A percentile compares a stretch with the other conserved stretches of the same genome.
phyloP scores from a whole-genome alignment of 2,329 filamentous ascomycete species.

The Fusarium graminum region DNA sequence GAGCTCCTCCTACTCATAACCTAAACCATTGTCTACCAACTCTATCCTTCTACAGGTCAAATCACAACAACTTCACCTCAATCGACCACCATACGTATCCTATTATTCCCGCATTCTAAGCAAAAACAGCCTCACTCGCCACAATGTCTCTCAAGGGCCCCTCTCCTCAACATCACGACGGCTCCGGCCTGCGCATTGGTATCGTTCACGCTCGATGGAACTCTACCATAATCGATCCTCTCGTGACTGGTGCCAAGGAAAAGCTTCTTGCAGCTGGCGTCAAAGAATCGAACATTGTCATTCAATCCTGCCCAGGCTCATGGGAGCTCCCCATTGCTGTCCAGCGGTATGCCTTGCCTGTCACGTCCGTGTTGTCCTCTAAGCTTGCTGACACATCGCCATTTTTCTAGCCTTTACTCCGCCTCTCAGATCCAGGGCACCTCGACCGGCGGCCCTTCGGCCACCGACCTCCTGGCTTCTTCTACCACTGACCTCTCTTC shows the following conservation, averaged over 20 bases:
- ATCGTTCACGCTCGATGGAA: conserved; percentile 99
- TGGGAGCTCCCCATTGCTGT: conserved; percentile 95
- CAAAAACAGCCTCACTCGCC: conserved; percentile 1
- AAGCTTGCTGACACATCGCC: conserved; percentile 30
- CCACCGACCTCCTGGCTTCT: conserved; percentile 80
- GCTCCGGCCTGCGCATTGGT: conserved; percentile 84
- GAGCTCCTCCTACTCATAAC: conserved; percentile 25
- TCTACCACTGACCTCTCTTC: conserved; percentile 76
- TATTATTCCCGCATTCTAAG: not conserved
- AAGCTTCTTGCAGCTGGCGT: conserved; percentile 85
- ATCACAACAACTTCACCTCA: conserved; percentile 21
- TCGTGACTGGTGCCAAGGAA: conserved; percentile 84
- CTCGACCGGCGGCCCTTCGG: conserved; percentile 71
- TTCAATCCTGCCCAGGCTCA: conserved; percentile 90
- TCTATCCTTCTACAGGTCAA: conserved; percentile 3
- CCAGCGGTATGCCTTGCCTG: conserved; percentile 72
- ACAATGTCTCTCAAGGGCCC: conserved; percentile 65
- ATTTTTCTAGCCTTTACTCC: conserved; percentile 76
- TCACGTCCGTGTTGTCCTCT: conserved; percentile 6
- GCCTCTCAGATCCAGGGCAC: conserved; percentile 88
- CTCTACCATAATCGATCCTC: conserved; percentile 83
- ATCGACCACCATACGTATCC: conserved; percentile 24
- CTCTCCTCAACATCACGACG: conserved; percentile 70
- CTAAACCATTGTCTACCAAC: conserved; percentile 19
- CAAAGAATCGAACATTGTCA: conserved; percentile 85